Conservation (phyloP, 1,284 basidiomycete genomes). For the Gymnopus androsaceus region DNA sequence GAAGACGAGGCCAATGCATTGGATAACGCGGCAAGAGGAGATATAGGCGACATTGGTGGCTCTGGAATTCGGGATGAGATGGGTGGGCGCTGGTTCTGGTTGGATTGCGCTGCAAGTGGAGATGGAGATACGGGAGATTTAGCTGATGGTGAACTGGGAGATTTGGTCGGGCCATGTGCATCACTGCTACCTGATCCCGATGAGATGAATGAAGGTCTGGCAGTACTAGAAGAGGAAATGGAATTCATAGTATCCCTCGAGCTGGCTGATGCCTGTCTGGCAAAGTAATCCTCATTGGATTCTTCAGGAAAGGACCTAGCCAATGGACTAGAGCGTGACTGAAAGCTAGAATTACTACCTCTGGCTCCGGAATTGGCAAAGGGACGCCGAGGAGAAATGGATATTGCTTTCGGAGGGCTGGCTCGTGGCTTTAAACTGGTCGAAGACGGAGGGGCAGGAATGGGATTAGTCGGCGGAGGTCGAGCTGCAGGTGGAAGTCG, state of each 20-base stretch:
- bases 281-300: not conserved
- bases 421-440: not conserved
- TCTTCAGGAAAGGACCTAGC: not conserved
- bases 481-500: not conserved
- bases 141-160: constrained; percentile 3
- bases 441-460: not conserved
- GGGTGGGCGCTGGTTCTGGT: not conserved
- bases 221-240: not conserved
- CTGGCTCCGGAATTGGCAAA: not conserved
- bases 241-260: constrained; percentile 5
- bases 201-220: not conserved
- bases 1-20: not conserved
- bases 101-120: not conserved
- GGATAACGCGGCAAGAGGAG: not conserved
- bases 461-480: not conserved
- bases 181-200: not conserved
- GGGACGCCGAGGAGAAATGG: not conserved
- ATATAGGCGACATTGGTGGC: not conserved
- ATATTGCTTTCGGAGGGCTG: not conserved
- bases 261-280: not conserved
- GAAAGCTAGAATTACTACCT: constrained; percentile 1
- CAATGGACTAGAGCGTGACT: constrained; percentile 1
- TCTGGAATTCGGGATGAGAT: not conserved
- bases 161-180: not conserved
- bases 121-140: not conserved